phyloP scores from a whole-genome alignment of 108 stramenopile genomes.

The Pseudonitzschia pungens region DNA sequence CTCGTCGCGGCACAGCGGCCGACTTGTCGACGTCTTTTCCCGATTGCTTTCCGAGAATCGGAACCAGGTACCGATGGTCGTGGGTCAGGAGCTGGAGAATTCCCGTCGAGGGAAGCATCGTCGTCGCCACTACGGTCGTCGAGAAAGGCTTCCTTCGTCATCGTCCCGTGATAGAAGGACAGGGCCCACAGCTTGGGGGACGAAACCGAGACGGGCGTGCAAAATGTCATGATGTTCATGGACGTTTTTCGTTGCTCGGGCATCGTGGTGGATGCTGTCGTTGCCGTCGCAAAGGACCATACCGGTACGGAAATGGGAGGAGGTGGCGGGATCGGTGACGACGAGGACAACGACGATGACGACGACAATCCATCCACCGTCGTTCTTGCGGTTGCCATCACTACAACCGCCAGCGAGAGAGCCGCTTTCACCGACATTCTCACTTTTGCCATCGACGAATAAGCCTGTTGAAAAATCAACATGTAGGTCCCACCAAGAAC shows the following conservation, averaged over 20 bases:
- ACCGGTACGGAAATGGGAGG: conserved; percentile 58
- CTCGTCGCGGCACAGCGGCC: conserved; percentile 33
- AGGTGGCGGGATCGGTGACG: conserved; percentile 50
- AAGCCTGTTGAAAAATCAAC: no score
- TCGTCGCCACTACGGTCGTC: conserved; percentile 1
- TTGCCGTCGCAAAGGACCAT: conserved; percentile 51
- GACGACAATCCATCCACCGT: conserved; percentile 2
- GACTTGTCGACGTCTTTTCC: conserved; percentile 50
- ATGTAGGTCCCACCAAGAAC: no score
- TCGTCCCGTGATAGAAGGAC: conserved; percentile 52
- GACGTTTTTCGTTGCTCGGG: conserved; percentile 27
- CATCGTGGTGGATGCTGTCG: background rate
- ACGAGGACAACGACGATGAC: conserved; percentile 31
- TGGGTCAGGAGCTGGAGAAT: conserved; percentile 55
- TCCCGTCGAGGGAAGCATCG: conserved; percentile 14
- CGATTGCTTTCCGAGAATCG: conserved; percentile 52
- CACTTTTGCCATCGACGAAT: background rate
- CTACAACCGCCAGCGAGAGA: background rate
- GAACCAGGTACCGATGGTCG: conserved; percentile 44
- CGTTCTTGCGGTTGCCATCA: background rate
- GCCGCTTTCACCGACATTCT: background rate
- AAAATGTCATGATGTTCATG: conserved; percentile 71
- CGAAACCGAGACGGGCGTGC: conserved; percentile 50
- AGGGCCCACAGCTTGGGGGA: conserved; percentile 56
- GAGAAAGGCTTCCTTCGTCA: conserved; percentile 53